Evolutionary conservation across 176 grass and related monocot genomes (phyloP).

Genomic region (Coix lacrymajobi): DNA sequence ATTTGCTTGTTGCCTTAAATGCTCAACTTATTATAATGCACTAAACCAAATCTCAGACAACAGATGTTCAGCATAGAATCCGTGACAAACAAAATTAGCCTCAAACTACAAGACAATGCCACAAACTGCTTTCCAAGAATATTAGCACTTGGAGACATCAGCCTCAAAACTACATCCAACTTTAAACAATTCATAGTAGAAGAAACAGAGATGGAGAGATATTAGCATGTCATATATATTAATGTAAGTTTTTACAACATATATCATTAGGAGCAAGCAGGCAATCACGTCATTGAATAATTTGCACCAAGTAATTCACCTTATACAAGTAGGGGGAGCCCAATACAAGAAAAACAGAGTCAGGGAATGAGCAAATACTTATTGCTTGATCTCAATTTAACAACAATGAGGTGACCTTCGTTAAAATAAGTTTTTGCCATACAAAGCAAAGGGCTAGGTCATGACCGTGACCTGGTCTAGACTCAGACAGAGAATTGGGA

Average conservation of each 20-base stretch:
- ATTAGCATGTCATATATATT: neutral
- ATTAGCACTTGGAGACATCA: neutral
- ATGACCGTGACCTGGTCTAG: neutral
- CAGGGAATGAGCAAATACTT: neutral
- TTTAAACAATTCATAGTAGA: neutral
- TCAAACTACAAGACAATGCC: neutral
- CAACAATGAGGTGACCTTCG: neutral
- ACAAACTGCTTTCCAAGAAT: neutral
- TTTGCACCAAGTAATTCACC: neutral
- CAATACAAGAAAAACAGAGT: neutral
- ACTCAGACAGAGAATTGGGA: neutral
- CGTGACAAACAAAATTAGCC: neutral
- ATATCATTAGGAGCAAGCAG: neutral
- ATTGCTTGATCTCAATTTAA: neutral
- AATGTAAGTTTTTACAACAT: neutral
- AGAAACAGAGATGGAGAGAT: neutral
- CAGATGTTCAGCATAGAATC: neutral
- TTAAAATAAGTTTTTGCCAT: slow-evolving; percentile 9
- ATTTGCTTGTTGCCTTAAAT: neutral
- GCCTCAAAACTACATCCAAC: neutral
- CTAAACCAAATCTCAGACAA: neutral
- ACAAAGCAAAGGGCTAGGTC: neutral
- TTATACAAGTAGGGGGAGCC: neutral
- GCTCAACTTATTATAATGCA: neutral
- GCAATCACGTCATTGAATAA: neutral